Base-by-base conservation (phyloP, 306 rosid genomes). In the Begonia peltatifolia region DNA sequence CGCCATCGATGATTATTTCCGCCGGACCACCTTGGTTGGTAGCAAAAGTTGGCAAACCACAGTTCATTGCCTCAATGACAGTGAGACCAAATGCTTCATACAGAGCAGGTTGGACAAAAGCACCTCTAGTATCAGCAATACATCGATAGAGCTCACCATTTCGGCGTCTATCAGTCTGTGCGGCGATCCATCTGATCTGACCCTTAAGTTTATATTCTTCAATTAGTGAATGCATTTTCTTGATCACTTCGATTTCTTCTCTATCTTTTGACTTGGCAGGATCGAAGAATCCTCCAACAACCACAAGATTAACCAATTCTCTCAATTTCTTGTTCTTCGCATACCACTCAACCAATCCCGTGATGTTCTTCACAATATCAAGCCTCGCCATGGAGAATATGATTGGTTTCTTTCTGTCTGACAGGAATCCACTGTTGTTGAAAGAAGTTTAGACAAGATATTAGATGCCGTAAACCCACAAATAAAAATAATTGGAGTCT, bases 1-100 rank as follows among this genome's bases (percentile, higher is more conserved):
- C 64, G 7, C 76, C 89, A 76, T 84, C 95, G 44, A 84, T 76
- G 48, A 89, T 82, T 59, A 84, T 84, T 78, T 89, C 95, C 43
- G 97, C 93, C 0, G 97, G 97, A 38, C 97, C 97, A 14, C 97
- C 97, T 79, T 89, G 97, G 57, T 79, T 89, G 42, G 97, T 89
- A 35, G 95, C 97, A 81, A 89, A 89, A 30, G 95, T 84, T 15
- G 97, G 95, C 59, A 89, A 67, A 52, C 95, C 97, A 61, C 90
- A 84, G 74, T 79, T 89, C 97, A 89, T 89, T 68, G 97, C 97
- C 76, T 89, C 97, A 53, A 89, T 89, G 66, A 89, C 97, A 22
- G 97, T 89, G 14, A 89, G 81, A 35, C 97, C 97, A 58, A 88
- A 89, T 57, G 97, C 97, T 76, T 89, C 97, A 71, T 82, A 89